Evolutionary conservation across 2,329 filamentous ascomycete species (phyloP), one percentile per base, ranked within the genome.

Genomic region (Exophiala mesophila): DNA sequence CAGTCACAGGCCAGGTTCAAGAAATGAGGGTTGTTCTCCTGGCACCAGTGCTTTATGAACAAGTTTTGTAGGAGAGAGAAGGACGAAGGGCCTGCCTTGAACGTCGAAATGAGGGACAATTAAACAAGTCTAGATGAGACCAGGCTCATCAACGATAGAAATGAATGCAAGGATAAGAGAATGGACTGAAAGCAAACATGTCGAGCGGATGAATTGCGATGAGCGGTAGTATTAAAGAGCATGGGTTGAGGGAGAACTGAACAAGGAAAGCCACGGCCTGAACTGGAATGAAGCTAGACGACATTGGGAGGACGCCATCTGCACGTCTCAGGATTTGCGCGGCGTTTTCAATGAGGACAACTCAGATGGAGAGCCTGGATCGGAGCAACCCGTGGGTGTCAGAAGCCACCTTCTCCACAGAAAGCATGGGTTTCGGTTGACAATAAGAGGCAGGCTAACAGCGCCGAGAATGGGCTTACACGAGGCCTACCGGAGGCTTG

Each of bases 281-380:
- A 41, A 48, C 45, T 45, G 45, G 39, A 51, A 46, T 38, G 23
- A 28, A 43, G 39, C 39, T 40, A 45, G 40, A 45, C 28, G 28
- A 36, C 15, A 35, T 26, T 44, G 37, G 36, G 39, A 39, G 45
- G 39, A 44, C 43, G 39, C 47, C 47, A 44, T 39, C 34, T 51
- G 48, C 45, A 48, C 41, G 48, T 51, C 48, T 51, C 48, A 51
- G 45, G 48, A 51, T 39, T 12, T 29, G 40, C 23, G 23, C 23
- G 36, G 28, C 24, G 41, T 21, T 38, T 35, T 39, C 41, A n/a
- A n/a, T n/a, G n/a, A n/a, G n/a, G n/a, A n/a, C n/a, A n/a, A n/a
- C n/a, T n/a, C n/a, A n/a, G 26, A 43, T 39, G 24, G 30, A 44
- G 23, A 24, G 30, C 29, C 38, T 46, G 39, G 41, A 30, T 38